Conservation (phyloP, 1,284 basidiomycete species). For the Ustilago shanxiensis region DNA sequence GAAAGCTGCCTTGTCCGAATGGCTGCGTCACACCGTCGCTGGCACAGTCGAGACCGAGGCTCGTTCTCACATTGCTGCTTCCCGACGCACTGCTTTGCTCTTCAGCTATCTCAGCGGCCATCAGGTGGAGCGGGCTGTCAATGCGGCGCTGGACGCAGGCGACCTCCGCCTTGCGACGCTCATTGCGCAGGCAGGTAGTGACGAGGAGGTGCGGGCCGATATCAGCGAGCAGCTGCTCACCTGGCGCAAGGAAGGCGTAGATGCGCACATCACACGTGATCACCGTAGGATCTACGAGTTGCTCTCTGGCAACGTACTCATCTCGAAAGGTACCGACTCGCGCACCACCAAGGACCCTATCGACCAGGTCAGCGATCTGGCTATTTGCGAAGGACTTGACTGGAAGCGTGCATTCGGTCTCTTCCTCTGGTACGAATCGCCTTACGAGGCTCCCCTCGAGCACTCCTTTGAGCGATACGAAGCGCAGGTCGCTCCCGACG, state of each 20-base stretch:
- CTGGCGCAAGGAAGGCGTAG: constrained; percentile 84
- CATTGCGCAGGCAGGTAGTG: constrained; percentile 88
- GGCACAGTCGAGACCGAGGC: constrained; percentile 77
- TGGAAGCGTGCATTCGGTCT: constrained; percentile 96
- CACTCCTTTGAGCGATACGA: constrained; percentile 81
- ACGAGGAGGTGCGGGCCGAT: constrained; percentile 81
- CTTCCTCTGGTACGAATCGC: constrained; percentile 87
- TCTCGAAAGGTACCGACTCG: constrained; percentile 74
- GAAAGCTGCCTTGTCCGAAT: constrained; percentile 84
- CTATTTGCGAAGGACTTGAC: constrained; percentile 84
- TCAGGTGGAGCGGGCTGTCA: constrained; percentile 85
- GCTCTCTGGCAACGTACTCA: constrained; percentile 82
- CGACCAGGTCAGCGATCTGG: constrained; percentile 77
- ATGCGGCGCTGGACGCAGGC: constrained; percentile 80
- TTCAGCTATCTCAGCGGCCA: constrained; percentile 88
- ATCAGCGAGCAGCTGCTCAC: constrained; percentile 82
- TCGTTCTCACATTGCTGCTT: constrained; percentile 65
- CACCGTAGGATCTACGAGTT: constrained; percentile 87
- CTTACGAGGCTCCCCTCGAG: constrained; percentile 79
- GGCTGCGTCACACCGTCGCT: constrained; percentile 84
- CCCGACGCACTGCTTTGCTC: constrained; percentile 68
- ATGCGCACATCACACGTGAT: constrained; percentile 78
- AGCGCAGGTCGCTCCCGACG: constrained; percentile 57
- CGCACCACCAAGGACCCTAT: constrained; percentile 73
- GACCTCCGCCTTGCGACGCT: constrained; percentile 90